Base-by-base conservation (phyloP, 805 yeast genomes). In the Myxozyma geophila region DNA sequence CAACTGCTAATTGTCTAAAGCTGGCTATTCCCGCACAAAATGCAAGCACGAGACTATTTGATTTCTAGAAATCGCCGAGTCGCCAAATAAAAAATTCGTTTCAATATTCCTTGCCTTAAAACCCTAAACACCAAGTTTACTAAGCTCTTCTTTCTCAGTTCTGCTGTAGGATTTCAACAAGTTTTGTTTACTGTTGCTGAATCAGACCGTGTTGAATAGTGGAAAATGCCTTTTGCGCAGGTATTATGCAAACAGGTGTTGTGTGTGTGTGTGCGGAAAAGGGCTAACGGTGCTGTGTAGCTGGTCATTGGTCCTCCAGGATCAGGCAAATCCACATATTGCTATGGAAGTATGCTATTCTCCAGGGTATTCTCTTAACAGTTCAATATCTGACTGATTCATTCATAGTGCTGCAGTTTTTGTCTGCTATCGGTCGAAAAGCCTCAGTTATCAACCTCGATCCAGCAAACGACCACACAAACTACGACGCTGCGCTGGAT, bases 281-380 rank as follows among this genome's bases (percentile, higher is more conserved):
- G 35, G 41, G 23, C 8, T 41, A 48, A 28, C 33, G 28, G 7
- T 23, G 13, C 89, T 75, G 97, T 96, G 2, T 97, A 95, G 77
- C 84, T 95, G 9, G 92, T 93, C 9, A 91, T 95, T 44, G 99
- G 99, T 0, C 98, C 99, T 0, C 99, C 99, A 0, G 99, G 99
- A 0, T 83, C 96, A 0, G 99, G 99, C 0, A 95, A 95, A 73
- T 90, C 97, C 0, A 96, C 99, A 0, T 95, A 90, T 74, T 92
- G 98, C 75, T 81, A 86, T 74, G 99, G 99, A 49, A 79, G 71
- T 68, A 50, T 15, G 70, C 58, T 40, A 21, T 9, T 40, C n/a
- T 3, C 37, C 23, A 15, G 17, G n/a, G 1, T 19, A 44, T 41
- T 15, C 35, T 15, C 17, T 13, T 13, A 44, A n/a, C 3, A n/a